Percentiles rank a stretch among this genome's conserved stretches.
Evolutionary conservation across 2,329 filamentous ascomycete genomes (phyloP).

Genomic region (Xylaria sp.): DNA sequence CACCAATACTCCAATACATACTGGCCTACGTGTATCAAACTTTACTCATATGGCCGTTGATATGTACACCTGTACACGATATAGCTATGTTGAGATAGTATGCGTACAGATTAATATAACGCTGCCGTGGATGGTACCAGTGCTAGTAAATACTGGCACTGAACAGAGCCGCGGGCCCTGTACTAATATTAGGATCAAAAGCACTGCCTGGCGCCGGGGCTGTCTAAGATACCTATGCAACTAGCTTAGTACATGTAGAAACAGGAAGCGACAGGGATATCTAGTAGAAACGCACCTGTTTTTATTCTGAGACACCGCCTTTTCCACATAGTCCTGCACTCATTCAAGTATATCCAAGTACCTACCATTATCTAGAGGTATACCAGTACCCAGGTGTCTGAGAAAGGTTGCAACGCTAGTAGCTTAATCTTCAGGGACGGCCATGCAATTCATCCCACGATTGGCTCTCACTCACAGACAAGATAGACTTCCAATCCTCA

Average conservation of each 20-base stretch:
- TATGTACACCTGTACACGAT: too few species aligned
- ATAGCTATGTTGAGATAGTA: too few species aligned
- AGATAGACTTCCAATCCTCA: constrained; percentile 2
- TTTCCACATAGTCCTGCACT: not conserved
- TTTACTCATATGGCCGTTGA: too few species aligned
- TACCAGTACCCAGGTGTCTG: not conserved
- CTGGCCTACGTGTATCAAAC: not conserved
- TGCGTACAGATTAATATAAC: too few species aligned
- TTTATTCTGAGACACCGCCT: not conserved
- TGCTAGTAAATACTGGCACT: not conserved
- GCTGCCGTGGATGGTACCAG: not conserved
- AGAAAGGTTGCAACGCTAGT: not conserved
- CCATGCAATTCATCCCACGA: constrained; percentile 21
- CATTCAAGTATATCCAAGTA: not conserved
- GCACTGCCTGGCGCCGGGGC: not conserved
- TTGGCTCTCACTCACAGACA: constrained; percentile 4
- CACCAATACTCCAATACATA: not conserved
- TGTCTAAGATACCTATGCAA: not conserved
- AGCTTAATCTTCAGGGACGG: constrained; percentile 9
- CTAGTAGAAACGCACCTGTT: not conserved
- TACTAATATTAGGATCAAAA: constrained; percentile 5
- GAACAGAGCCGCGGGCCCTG: not conserved
- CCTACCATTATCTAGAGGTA: not conserved
- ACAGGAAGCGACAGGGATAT: not conserved
- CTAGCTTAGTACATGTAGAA: not conserved